These are phyloP conservation scores for Ophiocordyceps australis DNA, from an alignment of 2,329 filamentous ascomycete genomes.

Conservation along the genomic window DNA sequence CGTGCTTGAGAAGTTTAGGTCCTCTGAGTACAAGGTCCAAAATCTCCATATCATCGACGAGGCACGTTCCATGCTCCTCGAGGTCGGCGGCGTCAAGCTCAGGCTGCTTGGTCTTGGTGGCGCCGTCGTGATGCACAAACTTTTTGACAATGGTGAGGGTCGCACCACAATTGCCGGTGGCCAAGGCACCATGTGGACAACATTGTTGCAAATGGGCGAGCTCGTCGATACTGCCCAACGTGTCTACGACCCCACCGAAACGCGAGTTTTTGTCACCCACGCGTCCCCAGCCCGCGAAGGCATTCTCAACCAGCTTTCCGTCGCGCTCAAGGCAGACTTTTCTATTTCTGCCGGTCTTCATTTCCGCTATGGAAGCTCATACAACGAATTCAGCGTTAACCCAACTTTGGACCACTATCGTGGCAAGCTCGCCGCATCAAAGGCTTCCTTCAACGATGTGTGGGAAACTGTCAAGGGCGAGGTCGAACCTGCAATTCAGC, in stretches of 20 bases:
- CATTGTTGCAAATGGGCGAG: constrained; percentile 92
- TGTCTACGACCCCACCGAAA: constrained; percentile 96
- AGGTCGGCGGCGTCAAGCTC: constrained; percentile 90
- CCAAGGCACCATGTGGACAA: constrained; percentile 99
- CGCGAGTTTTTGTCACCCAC: constrained; percentile 89
- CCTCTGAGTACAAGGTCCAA: constrained; percentile 91
- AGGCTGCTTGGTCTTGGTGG: constrained; percentile 84
- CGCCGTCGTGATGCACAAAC: constrained; percentile 98
- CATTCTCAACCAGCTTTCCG: constrained; percentile 91
- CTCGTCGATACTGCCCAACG: constrained; percentile 94
- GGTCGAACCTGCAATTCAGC: constrained; percentile 82
- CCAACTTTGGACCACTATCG: constrained; percentile 96
- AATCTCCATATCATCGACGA: constrained; percentile 98
- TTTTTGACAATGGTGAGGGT: constrained; percentile 96
- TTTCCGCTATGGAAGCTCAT: constrained; percentile 96
- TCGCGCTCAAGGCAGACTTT: constrained; percentile 94
- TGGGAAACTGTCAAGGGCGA: constrained; percentile 98
- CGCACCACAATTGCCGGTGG: constrained; percentile 95
- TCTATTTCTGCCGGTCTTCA: constrained; percentile 94
- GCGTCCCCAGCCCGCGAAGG: constrained; percentile 93
- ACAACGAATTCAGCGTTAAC: constrained; percentile 99
- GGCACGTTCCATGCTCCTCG: constrained; percentile 85
- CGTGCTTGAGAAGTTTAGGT: constrained; percentile 92
- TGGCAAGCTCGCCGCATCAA: constrained; percentile 92
- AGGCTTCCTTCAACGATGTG: constrained; percentile 96